Evolutionary conservation across 2,329 filamentous ascomycete genomes (phyloP), one percentile per base, ranked within the genome.

Genomic region (Exophiala sp.): DNA sequence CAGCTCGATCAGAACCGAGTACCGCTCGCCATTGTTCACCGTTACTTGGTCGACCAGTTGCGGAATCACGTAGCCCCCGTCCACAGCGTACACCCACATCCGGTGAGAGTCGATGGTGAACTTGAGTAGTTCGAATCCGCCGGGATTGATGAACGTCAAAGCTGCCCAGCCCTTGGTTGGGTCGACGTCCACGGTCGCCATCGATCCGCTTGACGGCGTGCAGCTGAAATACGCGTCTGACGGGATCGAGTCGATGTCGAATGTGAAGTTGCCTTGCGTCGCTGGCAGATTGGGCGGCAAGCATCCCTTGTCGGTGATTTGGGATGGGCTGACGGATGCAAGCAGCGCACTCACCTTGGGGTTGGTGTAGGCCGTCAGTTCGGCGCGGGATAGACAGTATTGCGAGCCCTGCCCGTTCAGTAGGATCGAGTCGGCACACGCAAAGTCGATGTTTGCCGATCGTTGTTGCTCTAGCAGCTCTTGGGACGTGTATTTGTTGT

Each of bases 381-480:
- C 67, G 3, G 69, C 68, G 2, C 68, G 65, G 0, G 70, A 62
- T 43, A 76, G 67, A 60, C 80, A 83, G 41, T 73, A 65, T 0
- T 80, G 74, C 1, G 70, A 68, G 3, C 80, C 80, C 58, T 80
- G 78, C 14, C 81, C 81, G 48, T 85, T 83, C 46, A 84, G 70
- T 10, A 84, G 64, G n/a, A 85, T 68, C 0, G 79, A 74, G 59
- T 83, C 80, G 52, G 78, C 78, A 65, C 81, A 84, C 0, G 72
- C 68, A 19, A 77, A 69, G 3, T 74, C 67, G 23, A 67, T 55
- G 32, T 65, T 52, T 0, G 63, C 66, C 14, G 62, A 60, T 2
- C 53, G 57, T 32, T 65, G 49, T 5, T 62, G 62, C 24, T 58
- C 52, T 56, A 63, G 64, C 16, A 70, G 67, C 30, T 77, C 64